Base-by-base conservation (phyloP, 2,329 filamentous ascomycete species). In the Penicillium sp. region DNA sequence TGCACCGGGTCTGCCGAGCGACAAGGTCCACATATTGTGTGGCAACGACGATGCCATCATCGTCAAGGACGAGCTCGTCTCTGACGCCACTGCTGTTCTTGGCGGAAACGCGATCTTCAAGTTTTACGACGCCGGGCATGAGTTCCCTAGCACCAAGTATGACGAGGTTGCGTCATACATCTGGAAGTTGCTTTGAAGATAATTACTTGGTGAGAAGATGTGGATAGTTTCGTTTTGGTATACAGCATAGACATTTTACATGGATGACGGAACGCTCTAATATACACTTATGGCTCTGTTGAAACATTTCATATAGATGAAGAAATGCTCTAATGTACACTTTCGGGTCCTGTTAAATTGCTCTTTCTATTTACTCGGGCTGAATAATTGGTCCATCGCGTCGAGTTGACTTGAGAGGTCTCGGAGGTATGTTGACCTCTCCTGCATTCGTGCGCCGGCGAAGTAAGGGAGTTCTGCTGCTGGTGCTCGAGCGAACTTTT, bases 1-100 rank as follows among this genome's bases (percentile, higher is more conserved):
- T n/a, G 54, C 54, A 20, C 63, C 54, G 46, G 63, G 61, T 35
- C 59, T 69, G 3, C 50, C 72, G 16, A 66, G 65, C 46, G 64
- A 66, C 47, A 81, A 79, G 58, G 76, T 88, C 8, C 69, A 86
- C 35, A 67, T 90, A 7, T 68, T 91, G 11, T 71, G 87, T 10
- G 87, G 84, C 0, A 75, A 77, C 49, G 73, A 74, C 36, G 87
- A 93, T 65, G 71, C 77, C 0, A 79, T 90, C 18, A 79, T 89
- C 34, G 68, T 82, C n/a, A 74, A 75, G 45, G 74, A 81, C 6
- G 85, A 89, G 68, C 68, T 83, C 20, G 68, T 78, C 1, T 75
- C 79, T 36, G 86, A 89, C 65, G 80, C 78, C 2, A 72, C 67
- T 8, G 68, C 69, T 9, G 75, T 77, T 11, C 64, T 89, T 18